A percentile compares a stretch with the other conserved stretches of the same genome.
These are phyloP conservation scores for Spathaspora hagerdaliae DNA, from an alignment of 805 yeast species.

Conservation along the genomic window DNA sequence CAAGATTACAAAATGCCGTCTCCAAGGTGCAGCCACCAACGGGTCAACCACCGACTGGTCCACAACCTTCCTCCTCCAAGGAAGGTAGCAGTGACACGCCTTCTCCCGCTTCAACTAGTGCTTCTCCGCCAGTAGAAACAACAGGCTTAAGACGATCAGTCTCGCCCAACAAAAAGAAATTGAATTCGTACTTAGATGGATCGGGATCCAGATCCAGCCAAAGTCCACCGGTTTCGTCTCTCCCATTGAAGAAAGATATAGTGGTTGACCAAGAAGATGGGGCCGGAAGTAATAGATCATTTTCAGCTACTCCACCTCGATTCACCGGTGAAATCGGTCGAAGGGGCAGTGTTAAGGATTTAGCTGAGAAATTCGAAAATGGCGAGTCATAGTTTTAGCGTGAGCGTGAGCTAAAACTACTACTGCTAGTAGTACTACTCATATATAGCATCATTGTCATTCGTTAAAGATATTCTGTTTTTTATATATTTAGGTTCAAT, in stretches of 20 bases:
- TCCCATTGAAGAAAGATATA: neutral
- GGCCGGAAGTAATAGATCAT: too few relatives aligned
- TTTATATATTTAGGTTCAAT: too few relatives aligned
- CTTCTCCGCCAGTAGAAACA: conserved; percentile 8
- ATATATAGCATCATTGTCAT: too few relatives aligned
- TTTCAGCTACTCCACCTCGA: conserved; percentile 19
- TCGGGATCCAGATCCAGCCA: too few relatives aligned
- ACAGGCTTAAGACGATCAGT: conserved; percentile 28
- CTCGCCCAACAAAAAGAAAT: conserved; percentile 37
- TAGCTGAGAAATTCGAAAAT: conserved; percentile 24
- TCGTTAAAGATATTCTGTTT: too few relatives aligned
- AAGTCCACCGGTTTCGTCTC: neutral
- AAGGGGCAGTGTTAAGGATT: conserved; percentile 30
- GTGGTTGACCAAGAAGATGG: too few relatives aligned
- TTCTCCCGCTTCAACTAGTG: conserved; percentile 14
- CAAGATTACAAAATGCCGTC: conserved; percentile 23
- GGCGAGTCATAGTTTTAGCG: too few relatives aligned
- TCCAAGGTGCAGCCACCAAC: neutral
- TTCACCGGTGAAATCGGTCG: conserved; percentile 23
- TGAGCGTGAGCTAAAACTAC: too few relatives aligned
- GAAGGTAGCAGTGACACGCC: neutral
- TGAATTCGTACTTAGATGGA: conserved; percentile 13
- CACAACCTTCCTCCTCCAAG: neutral
- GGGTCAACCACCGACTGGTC: neutral
- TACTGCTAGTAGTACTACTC: too few relatives aligned